phyloP scores from a whole-genome alignment of 1,139 yeast genomes.

The Debaryomycetaceae sp. region DNA sequence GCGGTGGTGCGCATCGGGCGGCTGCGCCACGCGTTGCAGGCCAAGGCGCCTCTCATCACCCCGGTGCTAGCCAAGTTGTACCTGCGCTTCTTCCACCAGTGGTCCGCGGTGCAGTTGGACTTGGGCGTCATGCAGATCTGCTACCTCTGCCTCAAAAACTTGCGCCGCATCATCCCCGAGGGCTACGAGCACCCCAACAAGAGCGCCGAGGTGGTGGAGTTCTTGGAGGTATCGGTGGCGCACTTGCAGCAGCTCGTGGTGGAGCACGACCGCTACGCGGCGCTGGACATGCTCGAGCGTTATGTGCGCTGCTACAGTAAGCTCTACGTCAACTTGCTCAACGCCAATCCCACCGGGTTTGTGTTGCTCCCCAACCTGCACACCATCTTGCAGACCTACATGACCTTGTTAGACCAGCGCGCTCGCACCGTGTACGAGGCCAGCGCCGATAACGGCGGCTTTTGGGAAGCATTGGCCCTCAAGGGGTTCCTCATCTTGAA shows the following conservation, averaged over 20 bases:
- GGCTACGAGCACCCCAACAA: slow-evolving; percentile 70
- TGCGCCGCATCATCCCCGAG: slow-evolving; percentile 71
- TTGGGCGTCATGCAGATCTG: slow-evolving; percentile 61
- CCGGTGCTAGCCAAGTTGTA: slow-evolving; percentile 60
- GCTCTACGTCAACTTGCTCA: slow-evolving; percentile 55
- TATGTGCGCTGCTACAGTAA: slow-evolving; percentile 76
- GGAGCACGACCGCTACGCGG: slow-evolving; percentile 48
- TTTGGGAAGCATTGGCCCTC: slow-evolving; percentile 76
- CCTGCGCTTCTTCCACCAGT: slow-evolving; percentile 51
- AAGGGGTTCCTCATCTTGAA: slow-evolving; percentile 68
- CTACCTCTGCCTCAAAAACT: slow-evolving; percentile 68
- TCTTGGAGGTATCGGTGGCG: slow-evolving; percentile 51
- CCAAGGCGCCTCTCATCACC: slow-evolving; percentile 59
- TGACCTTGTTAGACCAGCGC: slow-evolving; percentile 57
- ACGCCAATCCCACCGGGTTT: slow-evolving; percentile 65
- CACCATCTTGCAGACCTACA: slow-evolving; percentile 53
- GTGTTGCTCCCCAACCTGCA: slow-evolving; percentile 62
- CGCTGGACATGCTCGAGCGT: slow-evolving; percentile 59
- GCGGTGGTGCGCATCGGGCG: slow-evolving; percentile 79
- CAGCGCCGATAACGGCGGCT: slow-evolving; percentile 44
- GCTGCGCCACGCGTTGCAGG: slow-evolving; percentile 73
- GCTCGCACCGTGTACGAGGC: slow-evolving; percentile 56
- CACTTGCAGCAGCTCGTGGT: slow-evolving; percentile 58
- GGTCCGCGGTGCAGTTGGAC: slow-evolving; percentile 46
- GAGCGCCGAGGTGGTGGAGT: slow-evolving; percentile 53